phyloP scores from a whole-genome alignment of 2,329 filamentous ascomycete genomes.

The Aspergillus jensenii region DNA sequence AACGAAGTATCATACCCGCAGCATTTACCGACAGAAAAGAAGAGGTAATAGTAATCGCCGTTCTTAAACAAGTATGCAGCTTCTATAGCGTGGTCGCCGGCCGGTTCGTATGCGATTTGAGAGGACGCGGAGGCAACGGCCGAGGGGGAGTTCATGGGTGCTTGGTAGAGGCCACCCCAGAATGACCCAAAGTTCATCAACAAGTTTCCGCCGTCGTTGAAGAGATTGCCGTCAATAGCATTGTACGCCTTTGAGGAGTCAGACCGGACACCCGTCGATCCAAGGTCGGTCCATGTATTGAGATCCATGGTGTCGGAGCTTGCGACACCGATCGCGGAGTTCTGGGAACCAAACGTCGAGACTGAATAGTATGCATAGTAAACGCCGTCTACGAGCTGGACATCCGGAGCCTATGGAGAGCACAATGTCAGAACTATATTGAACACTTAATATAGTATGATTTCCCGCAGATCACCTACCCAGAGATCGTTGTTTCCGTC shows the following conservation, averaged over 20 bases:
- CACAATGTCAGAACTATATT: not conserved
- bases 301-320: conserved; percentile 46
- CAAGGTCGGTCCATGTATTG: conserved; percentile 35
- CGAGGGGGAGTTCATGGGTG: conserved; percentile 46
- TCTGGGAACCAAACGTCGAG: conserved; percentile 61
- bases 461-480: conserved; percentile 31
- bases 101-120: conserved; percentile 56
- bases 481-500: conserved; percentile 51
- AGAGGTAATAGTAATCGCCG: conserved; percentile 62
- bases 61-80: conserved; percentile 58
- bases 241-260: conserved; percentile 51
- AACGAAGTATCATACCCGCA: conserved; percentile 55
- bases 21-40: conserved; percentile 62
- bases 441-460: not conserved
- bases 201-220: conserved; percentile 44
- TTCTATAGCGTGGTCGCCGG: conserved; percentile 56
- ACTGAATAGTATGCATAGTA: conserved; percentile 70
- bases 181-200: conserved; percentile 67
- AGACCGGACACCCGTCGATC: conserved; percentile 37
- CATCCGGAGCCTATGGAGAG: conserved; percentile 59
- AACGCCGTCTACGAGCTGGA: conserved; percentile 54
- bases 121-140: conserved; percentile 36
- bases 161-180: conserved; percentile 65
- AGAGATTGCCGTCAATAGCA: conserved; percentile 60
- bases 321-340: conserved; percentile 62